Percentiles rank a stretch among this genome's conserved stretches.
Conservation (phyloP, 805 yeast genomes). For the Tetrapisispora namnaoensis region DNA sequence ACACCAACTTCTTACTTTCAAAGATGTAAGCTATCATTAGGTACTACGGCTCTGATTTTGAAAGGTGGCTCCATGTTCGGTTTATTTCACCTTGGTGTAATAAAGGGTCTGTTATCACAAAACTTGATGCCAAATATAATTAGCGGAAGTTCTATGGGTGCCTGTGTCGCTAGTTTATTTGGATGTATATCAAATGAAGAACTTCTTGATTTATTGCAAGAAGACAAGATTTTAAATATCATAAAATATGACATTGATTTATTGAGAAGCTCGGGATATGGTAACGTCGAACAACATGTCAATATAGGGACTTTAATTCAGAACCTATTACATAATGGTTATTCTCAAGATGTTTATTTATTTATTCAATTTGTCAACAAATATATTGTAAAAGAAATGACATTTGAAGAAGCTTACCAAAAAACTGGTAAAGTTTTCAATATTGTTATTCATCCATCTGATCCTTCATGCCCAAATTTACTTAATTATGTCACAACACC, state of each 20-base stretch:
- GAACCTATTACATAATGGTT: conserved; percentile 67
- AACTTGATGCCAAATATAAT: conserved; percentile 75
- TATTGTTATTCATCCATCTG: conserved; percentile 73
- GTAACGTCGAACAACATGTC: conserved; percentile 28
- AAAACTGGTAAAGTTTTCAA: conserved; percentile 72
- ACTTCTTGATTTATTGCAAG: conserved; percentile 38
- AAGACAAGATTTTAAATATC: conserved; percentile 31
- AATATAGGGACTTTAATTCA: conserved; percentile 57
- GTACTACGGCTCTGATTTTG: conserved; percentile 79
- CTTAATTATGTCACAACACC: conserved; percentile 90
- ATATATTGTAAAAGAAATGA: conserved; percentile 65
- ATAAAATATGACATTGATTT: conserved; percentile 48
- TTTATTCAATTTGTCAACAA: conserved; percentile 66
- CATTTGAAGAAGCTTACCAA: conserved; percentile 88
- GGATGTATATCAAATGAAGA: conserved; percentile 67
- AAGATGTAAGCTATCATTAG: conserved; percentile 77
- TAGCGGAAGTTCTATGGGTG: conserved; percentile 90
- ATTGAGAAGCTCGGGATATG: conserved; percentile 42
- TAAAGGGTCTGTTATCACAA: conserved; percentile 67
- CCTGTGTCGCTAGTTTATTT: conserved; percentile 79
- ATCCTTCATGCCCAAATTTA: conserved; percentile 50
- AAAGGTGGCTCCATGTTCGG: conserved; percentile 97
- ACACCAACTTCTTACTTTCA: conserved; percentile 64
- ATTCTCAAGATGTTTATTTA: conserved; percentile 73
- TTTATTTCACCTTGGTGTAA: conserved; percentile 86